Evolutionary conservation across 83 land plant species (phyloP).

Genomic region (Thuja plicata): DNA sequence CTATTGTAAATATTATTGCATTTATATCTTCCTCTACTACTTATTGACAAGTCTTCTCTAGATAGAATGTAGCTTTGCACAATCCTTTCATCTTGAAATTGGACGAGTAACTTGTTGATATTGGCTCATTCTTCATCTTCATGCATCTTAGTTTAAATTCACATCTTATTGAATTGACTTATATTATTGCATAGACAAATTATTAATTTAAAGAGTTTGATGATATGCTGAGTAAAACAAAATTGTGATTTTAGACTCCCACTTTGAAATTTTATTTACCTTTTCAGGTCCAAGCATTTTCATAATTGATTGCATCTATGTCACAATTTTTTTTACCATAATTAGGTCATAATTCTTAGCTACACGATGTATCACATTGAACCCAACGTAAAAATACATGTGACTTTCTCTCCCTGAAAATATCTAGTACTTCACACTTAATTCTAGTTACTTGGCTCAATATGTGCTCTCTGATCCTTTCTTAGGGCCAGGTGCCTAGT

Average conservation of each 20-base stretch:
- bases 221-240: neutral
- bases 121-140: neutral
- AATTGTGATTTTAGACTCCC: too few species aligned
- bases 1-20: neutral
- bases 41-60: neutral
- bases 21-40: neutral
- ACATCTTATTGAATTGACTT: neutral
- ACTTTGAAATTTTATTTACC: neutral
- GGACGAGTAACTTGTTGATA: neutral
- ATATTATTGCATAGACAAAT: neutral
- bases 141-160: neutral
- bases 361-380: neutral
- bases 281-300: neutral
- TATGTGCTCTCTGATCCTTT: neutral
- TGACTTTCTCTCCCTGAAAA: neutral
- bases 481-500: neutral
- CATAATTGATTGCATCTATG: neutral
- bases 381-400: neutral
- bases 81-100: neutral
- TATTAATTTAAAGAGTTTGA: too few species aligned
- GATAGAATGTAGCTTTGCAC: neutral
- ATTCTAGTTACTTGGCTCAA: neutral
- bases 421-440: neutral
- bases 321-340: neutral
- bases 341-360: neutral